A percentile compares a stretch with the other conserved stretches of the same genome.
phyloP scores from a whole-genome alignment of 805 yeast genomes.

The Saccharomycopsis sp. region DNA sequence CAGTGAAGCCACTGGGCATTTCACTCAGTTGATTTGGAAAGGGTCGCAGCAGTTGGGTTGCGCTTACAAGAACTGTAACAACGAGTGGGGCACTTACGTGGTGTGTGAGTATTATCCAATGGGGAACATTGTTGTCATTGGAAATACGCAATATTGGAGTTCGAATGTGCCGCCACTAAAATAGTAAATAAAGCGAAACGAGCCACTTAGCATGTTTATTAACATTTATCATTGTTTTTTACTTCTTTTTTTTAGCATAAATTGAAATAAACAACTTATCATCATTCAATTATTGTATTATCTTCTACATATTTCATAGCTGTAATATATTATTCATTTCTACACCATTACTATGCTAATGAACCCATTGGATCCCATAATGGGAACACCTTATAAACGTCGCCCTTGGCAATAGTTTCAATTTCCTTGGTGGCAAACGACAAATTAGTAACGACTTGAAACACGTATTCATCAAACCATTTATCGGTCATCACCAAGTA shows the following conservation, averaged over 20 bases:
- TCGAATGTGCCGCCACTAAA: constrained; percentile 38
- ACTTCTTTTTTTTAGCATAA: neutral
- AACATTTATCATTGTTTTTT: too few species aligned
- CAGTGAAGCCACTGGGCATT: constrained; percentile 55
- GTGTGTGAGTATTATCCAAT: constrained; percentile 60
- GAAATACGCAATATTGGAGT: constrained; percentile 33
- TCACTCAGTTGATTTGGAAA: constrained; percentile 74
- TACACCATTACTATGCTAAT: constrained; percentile 34
- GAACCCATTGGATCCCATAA: constrained; percentile 84
- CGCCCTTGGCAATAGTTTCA: constrained; percentile 31
- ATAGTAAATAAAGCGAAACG: too few species aligned
- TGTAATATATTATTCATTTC: neutral
- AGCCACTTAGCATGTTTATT: too few species aligned
- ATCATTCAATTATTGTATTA: neutral
- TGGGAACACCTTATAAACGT: constrained; percentile 49
- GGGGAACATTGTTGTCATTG: constrained; percentile 44
- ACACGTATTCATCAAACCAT: constrained; percentile 68
- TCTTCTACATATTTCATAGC: neutral
- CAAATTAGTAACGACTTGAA: constrained; percentile 58
- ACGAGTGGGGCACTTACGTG: constrained; percentile 50
- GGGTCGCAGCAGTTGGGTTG: constrained; percentile 58
- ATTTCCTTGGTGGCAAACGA: constrained; percentile 39
- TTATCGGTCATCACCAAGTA: constrained; percentile 65
- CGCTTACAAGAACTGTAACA: constrained; percentile 43
- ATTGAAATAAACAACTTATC: neutral